Evolutionary conservation across 345 rosid genomes (phyloP), one percentile per base, ranked within the genome.

Genomic region (Populus nigra): DNA sequence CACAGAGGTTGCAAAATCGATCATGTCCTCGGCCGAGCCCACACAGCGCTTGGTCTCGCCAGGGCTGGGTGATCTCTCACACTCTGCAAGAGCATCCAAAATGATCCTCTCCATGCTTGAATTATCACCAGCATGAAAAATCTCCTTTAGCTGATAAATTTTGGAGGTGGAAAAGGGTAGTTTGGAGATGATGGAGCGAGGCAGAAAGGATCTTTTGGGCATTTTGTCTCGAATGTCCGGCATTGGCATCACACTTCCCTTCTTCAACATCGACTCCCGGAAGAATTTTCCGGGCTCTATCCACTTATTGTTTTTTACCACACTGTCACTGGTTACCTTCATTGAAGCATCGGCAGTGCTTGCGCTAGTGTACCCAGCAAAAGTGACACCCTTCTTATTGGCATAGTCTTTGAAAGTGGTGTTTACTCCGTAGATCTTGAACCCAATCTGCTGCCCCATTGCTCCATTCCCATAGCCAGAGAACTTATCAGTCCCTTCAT

Each of bases 41-140:
- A 92, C 96, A 61, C 98, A 94, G 27, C 91, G 90, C 69, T 94
- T 94, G 17, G 89, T 89, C 91, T 94, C 98, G 4, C 96, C 97
- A 0, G 74, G 63, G 72, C 91, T 94, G 7, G 98, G 87, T 0
- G 84, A 79, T 33, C 92, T 77, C 89, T 94, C 96, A 73, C 98
- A 94, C n/a, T 92, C 97, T 0, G 66, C 31, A 35, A 91, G 69
- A 15, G 98, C 87, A 27, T 87, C 84, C 27, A 70, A 35, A 15
- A 94, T 89, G 53, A 92, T 85, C 3, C 27, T 68, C 76, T 86
- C 91, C 92, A 92, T 77, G 7, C 91, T 68, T 0, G 98, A 92
- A 68, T 90, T 89, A 49, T 91, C 92, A 0, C 65, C 80, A 5
- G 97, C 94, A 73, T 81, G 87, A 68, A 92, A 94, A 15, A 84